A percentile compares a stretch with the other conserved stretches of the same genome.
These are phyloP conservation scores for Pyrenula massariospora DNA, from an alignment of 495 filamentous ascomycete species.

Conservation along the genomic window DNA sequence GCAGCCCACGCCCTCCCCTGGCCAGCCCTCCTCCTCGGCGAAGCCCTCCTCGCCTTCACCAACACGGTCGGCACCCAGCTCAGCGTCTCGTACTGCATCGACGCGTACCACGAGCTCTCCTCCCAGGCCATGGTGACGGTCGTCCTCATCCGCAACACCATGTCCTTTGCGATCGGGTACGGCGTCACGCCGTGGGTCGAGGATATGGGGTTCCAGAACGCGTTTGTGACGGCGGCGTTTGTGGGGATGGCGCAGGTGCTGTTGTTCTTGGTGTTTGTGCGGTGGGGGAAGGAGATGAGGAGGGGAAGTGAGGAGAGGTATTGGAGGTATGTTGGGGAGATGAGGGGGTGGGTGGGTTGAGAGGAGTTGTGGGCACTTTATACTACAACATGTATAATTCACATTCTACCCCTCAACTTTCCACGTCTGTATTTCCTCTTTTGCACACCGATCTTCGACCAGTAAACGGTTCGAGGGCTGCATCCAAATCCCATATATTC, in stretches of 20 bases:
- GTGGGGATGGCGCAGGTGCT: conserved; percentile 40
- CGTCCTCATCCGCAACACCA: conserved; percentile 55
- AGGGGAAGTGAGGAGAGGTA: conserved; percentile 26
- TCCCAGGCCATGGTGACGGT: conserved; percentile 52
- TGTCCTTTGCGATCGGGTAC: conserved; percentile 49
- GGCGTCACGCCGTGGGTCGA: conserved; percentile 54
- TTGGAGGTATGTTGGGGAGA: conserved; percentile 21
- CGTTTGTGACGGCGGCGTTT: conserved; percentile 51
- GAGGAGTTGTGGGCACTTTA: too few relatives aligned
- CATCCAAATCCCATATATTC: too few relatives aligned
- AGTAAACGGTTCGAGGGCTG: too few relatives aligned
- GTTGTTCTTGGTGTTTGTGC: conserved; percentile 43
- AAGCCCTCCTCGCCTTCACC: conserved; percentile 44
- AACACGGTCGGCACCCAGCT: conserved; percentile 48
- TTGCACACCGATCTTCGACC: too few relatives aligned
- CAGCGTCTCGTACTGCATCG: conserved; percentile 50
- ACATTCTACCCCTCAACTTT: too few relatives aligned
- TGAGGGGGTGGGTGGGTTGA: too few relatives aligned
- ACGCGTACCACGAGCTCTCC: conserved; percentile 50
- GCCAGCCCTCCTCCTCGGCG: conserved; percentile 51
- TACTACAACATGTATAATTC: too few relatives aligned
- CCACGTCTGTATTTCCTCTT: too few relatives aligned
- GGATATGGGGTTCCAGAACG: conserved; percentile 48
- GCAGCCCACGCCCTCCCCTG: conserved; percentile 48
- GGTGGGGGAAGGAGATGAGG: conserved; percentile 35